Conservation (phyloP, 208 protist species). For the Leishmania tropica region DNA sequence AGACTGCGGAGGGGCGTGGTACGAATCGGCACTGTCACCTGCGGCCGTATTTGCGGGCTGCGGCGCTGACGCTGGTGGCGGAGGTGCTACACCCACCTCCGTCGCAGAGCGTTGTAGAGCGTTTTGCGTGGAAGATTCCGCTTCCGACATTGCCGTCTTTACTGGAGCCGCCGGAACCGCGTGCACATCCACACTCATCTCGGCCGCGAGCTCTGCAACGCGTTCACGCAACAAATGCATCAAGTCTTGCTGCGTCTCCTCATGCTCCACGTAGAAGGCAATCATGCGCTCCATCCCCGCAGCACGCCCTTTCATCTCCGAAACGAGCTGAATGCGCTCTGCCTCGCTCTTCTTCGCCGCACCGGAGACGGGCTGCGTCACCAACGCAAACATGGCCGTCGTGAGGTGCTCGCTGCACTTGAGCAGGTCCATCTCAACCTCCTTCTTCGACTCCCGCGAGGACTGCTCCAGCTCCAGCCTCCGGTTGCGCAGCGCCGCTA, state of each 20-base stretch:
- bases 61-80: background rate
- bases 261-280: conserved; percentile 30
- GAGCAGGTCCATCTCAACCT: conserved; percentile 76
- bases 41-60: background rate
- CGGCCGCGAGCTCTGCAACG: conserved; percentile 33
- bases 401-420: conserved; percentile 61
- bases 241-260: conserved; percentile 35
- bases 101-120: background rate
- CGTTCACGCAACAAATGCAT: conserved; percentile 28
- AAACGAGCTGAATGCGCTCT: conserved; percentile 32
- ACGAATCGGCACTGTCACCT: background rate
- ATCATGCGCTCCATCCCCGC: conserved; percentile 31
- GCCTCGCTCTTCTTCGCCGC: conserved; percentile 44
- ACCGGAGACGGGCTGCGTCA: conserved; percentile 57
- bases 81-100: background rate
- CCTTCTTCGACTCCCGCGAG: conserved; percentile 82
- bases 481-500: conserved; percentile 63
- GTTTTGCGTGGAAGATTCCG: background rate
- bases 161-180: conserved; percentile 18
- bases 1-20: background rate
- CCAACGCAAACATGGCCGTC: conserved; percentile 47
- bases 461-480: conserved; percentile 81
- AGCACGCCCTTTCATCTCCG: conserved; percentile 36
- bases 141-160: background rate
- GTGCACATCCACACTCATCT: conserved; percentile 31